Evolutionary conservation across 768 basidiomycete genomes (phyloP).

Genomic region (Boletus vinaceobasis): DNA sequence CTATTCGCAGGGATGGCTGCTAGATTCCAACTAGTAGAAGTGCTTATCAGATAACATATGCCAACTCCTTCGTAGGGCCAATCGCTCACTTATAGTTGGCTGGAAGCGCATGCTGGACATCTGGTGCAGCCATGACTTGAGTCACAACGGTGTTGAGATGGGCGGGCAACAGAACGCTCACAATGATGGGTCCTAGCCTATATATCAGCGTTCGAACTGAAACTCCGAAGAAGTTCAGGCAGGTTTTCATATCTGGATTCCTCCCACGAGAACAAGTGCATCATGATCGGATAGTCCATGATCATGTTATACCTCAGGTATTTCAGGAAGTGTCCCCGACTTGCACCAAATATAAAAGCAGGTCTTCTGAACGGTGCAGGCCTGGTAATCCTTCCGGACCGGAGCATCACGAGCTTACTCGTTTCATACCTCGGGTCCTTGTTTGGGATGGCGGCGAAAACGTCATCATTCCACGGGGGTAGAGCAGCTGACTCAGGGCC

Average conservation of each 20-base stretch:
- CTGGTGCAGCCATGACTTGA: slow-evolving; percentile 20
- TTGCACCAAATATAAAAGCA: not conserved
- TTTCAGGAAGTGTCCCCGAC: not conserved
- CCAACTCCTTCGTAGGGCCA: not conserved
- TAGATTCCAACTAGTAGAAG: slow-evolving; percentile 20
- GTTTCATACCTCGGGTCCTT: too few relatives aligned
- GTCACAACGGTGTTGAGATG: not conserved
- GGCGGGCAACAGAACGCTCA: not conserved
- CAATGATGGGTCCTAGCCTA: not conserved
- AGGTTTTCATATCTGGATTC: too few relatives aligned
- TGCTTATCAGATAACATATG: not conserved
- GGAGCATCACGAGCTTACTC: not conserved
- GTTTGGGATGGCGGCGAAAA: not conserved
- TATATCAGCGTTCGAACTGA: not conserved
- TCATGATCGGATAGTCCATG: too few relatives aligned
- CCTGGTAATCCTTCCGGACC: not conserved
- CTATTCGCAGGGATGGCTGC: slow-evolving; percentile 21
- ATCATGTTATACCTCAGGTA: too few relatives aligned
- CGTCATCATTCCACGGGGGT: not conserved
- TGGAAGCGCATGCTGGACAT: slow-evolving; percentile 15
- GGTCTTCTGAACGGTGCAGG: not conserved
- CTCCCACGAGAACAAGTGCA: too few relatives aligned
- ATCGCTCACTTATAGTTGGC: slow-evolving; percentile 17
- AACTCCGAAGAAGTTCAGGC: too few relatives aligned
- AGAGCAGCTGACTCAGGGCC: not conserved